Base-by-base conservation (phyloP, 306 rosid species). In the Canavalia ensiformis region DNA sequence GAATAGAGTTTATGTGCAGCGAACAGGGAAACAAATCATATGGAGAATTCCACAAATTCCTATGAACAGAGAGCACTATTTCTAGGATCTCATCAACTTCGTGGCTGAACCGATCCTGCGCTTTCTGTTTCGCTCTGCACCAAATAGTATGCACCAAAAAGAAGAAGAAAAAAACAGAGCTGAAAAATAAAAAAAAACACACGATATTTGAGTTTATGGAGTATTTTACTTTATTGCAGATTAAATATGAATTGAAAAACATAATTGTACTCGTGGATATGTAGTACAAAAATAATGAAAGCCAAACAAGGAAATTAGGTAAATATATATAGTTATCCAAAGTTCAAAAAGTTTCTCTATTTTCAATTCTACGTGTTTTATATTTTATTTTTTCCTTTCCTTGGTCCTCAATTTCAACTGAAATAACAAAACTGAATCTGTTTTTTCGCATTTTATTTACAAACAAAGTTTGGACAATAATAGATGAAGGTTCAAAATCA, bases 51-150 rank as follows among this genome's bases (percentile, higher is more conserved):
- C 54, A 74, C 76, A 74, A 66, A 35, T 74, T 62, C 67, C 75
- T 31, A 65, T 59, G 60, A 8, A 18, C 25, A 68, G 52, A 55
- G 25, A 9, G 34, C 68, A 83, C 69, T 69, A 25, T 39, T 51
- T 69, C 74, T 50, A 52, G 74, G 66, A 76, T 76, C 82, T 37
- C 13, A 62, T 44, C 56, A 73, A 72, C 46, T 69, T 70, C 31
- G 10, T 60, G 79, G 62, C 82, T 10, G 31, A 62, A 59, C 31
- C 13, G 1, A 41, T 44, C 5, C 45, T 37, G 50, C 49, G 65
- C 46, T 76, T 47, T 57, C 51, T 45, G 50, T 74, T 74, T 74
- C 69, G 25, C 54, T 7, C 51, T 9, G 55, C 7, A 46, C 57
- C 29, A 77, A 67, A 54, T 77, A 66, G 44, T 13, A 52, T 49